Conservation (phyloP, 805 yeast genomes). For the Novakomyces olei region DNA sequence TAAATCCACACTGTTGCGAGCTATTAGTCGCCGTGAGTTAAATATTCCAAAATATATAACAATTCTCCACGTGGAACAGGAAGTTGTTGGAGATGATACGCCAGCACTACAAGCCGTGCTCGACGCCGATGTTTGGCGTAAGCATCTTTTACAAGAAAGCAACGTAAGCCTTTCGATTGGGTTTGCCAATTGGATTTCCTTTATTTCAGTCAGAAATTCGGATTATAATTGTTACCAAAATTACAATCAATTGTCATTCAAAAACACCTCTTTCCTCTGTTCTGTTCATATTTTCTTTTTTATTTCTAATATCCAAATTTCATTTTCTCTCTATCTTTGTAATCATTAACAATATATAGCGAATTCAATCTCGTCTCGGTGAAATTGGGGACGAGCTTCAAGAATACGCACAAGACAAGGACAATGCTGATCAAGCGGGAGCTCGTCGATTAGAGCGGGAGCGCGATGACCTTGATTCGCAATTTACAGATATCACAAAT, state of each 20-base stretch:
- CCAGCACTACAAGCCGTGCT: constrained; percentile 83
- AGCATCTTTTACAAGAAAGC: too few relatives aligned
- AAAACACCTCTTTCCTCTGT: too few relatives aligned
- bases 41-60: constrained; percentile 89
- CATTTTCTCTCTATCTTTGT: too few relatives aligned
- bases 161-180: too few relatives aligned
- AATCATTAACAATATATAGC: constrained; percentile 51
- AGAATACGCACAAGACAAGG: constrained; percentile 17
- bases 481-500: constrained; percentile 55
- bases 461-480: constrained; percentile 62
- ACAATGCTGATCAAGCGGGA: constrained; percentile 52
- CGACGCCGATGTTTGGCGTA: constrained; percentile 99
- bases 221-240: too few relatives aligned
- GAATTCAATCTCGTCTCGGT: constrained; percentile 37
- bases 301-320: too few relatives aligned
- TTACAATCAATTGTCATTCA: too few relatives aligned
- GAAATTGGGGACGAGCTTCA: constrained; percentile 52
- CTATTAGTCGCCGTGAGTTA: constrained; percentile 80
- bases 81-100: constrained; percentile 79
- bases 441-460: constrained; percentile 68
- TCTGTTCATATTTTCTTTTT: too few relatives aligned
- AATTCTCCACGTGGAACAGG: constrained; percentile 93
- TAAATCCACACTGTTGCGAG: constrained; percentile 80
- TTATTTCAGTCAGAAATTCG: too few relatives aligned
- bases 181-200: too few relatives aligned